Evolutionary conservation across 1,284 basidiomycete genomes (phyloP).

Genomic region (Ceratobasidium sp.): DNA sequence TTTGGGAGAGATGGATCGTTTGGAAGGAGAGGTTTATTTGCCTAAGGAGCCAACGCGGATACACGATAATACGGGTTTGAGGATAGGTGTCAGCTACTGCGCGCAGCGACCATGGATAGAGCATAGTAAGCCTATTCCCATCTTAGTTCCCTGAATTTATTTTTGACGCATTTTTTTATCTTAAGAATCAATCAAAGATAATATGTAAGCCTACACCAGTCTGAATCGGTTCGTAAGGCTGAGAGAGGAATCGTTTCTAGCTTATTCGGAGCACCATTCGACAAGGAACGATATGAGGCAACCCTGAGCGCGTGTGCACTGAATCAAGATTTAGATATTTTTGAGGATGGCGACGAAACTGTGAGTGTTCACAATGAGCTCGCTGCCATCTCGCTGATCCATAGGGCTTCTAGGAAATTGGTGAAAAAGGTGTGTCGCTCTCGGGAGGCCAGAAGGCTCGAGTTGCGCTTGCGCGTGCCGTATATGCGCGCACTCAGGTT

Average conservation of each 20-base stretch:
- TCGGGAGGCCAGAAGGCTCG: slow-evolving; percentile 33
- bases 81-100: slow-evolving; percentile 37
- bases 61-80: slow-evolving; percentile 33
- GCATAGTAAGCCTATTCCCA: slow-evolving; percentile 5
- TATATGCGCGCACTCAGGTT: slow-evolving; percentile 51
- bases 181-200: slow-evolving; percentile 32
- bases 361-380: slow-evolving; percentile 40
- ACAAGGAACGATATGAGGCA: slow-evolving; percentile 54
- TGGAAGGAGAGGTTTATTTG: slow-evolving; percentile 38
- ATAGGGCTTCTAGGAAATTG: slow-evolving; percentile 24
- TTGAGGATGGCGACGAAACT: slow-evolving; percentile 52
- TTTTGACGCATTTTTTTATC: background rate
- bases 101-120: slow-evolving; percentile 48
- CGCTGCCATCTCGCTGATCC: background rate
- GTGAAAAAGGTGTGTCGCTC: slow-evolving; percentile 41
- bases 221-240: background rate
- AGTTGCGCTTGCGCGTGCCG: slow-evolving; percentile 49
- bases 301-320: slow-evolving; percentile 53
- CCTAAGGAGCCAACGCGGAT: slow-evolving; percentile 36
- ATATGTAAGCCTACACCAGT: slow-evolving; percentile 1
- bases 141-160: background rate
- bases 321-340: slow-evolving; percentile 49
- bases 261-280: slow-evolving; percentile 56
- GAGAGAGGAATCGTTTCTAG: slow-evolving; percentile 51
- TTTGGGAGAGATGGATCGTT: slow-evolving; percentile 46